Percentiles rank a stretch among this genome's conserved stretches.
These are phyloP conservation scores for Xylariaceae sp. DNA, from an alignment of 2,329 filamentous ascomycete genomes.

Conservation along the genomic window DNA sequence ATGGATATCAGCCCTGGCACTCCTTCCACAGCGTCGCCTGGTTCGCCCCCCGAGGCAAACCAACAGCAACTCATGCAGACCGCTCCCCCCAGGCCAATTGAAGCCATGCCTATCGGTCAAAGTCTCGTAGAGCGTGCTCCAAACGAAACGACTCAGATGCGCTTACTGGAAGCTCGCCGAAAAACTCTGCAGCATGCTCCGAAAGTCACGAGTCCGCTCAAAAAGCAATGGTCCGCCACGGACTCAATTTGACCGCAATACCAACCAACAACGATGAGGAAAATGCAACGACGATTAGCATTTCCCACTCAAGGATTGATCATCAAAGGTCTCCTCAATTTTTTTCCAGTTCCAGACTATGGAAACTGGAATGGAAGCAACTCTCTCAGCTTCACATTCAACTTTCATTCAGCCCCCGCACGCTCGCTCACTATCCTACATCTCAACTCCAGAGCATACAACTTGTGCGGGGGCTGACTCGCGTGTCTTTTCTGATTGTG, in stretches of 20 bases:
- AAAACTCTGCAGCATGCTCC: slow-evolving; percentile 76
- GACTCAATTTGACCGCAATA: slow-evolving; percentile 1
- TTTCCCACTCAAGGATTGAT: too few relatives aligned
- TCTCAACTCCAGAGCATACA: too few relatives aligned
- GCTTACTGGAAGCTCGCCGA: slow-evolving; percentile 64
- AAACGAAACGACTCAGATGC: slow-evolving; percentile 53
- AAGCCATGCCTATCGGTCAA: slow-evolving; percentile 37
- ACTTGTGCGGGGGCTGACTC: too few relatives aligned
- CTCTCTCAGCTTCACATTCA: too few relatives aligned
- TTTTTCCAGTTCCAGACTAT: too few relatives aligned
- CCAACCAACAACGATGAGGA: not conserved
- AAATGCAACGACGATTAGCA: too few relatives aligned
- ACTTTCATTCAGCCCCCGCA: too few relatives aligned
- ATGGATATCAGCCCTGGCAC: slow-evolving; percentile 44
- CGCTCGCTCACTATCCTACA: too few relatives aligned
- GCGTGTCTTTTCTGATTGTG: too few relatives aligned
- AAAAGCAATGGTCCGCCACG: slow-evolving; percentile 46
- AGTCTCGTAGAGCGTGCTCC: slow-evolving; percentile 45
- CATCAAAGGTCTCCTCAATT: too few relatives aligned
- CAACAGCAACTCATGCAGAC: slow-evolving; percentile 46
- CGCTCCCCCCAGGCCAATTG: slow-evolving; percentile 46
- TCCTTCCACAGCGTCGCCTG: slow-evolving; percentile 33
- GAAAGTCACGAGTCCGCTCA: slow-evolving; percentile 66
- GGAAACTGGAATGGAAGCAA: too few relatives aligned
- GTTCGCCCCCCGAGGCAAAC: slow-evolving; percentile 33